Evolutionary conservation across 208 protist species (phyloP), one percentile per base, ranked within the genome.

Genomic region (Endotrypanum monterogeii): DNA sequence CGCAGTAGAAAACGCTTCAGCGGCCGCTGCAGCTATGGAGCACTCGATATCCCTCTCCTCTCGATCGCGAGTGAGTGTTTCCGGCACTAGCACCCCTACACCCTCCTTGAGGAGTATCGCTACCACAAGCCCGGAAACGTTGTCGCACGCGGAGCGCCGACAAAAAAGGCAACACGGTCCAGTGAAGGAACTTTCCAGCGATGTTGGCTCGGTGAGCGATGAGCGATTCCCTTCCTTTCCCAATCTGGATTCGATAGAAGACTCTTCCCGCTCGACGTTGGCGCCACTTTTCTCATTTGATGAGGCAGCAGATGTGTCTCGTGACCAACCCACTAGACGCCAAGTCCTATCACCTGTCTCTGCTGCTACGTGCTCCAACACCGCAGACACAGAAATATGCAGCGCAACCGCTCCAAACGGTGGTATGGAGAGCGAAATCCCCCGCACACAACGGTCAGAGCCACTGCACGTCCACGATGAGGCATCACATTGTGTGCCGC

Each of bases 21-120:
- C 23, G 32, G 51, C 23, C 25, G 52, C 44, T 30, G 48, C 63
- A 23, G 39, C 32, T 37, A 44, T 56, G 54, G 72, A 71, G 44
- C 50, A 66, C 55, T 2, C 58, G 2, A 62, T 76, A 37, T 71
- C 61, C 14, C 70, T 76, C 55, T 76, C 60, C 1, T 70, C 58
- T 30, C n/a, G 50, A n/a, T 44, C n/a, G 16, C 61, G 63, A 4
- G 30, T 20, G 1, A 51, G 44, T 8, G 32, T 35, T 46, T 25
- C 16, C 41, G 65, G 30, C n/a, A 32, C 39, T 3, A 18, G 39
- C 0, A 55, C 54, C 8, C 1, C 25, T 23, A 28, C 11, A 1
- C 55, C 16, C 52, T 46, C 23, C 32, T 14, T 1, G 9, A n/a
- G 12, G 41, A 61, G 7, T 12, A 20, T 44, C 32, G 2, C 8